Conservation (phyloP, 257 asterid genomes). For the Scutellaria barbata region DNA sequence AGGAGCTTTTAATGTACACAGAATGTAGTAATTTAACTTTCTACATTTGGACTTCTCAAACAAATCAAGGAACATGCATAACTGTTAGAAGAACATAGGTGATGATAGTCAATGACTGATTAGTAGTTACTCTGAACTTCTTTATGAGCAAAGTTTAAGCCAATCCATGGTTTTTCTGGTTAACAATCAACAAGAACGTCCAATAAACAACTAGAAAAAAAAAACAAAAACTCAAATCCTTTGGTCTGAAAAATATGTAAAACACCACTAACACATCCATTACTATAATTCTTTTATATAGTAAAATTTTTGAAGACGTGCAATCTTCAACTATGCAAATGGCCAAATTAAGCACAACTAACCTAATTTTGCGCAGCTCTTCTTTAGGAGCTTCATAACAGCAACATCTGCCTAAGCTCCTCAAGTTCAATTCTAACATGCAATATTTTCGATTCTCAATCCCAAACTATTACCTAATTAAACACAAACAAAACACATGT, state of each 20-base stretch:
- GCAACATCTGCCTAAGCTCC: constrained; percentile 34
- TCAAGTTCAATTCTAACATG: constrained; percentile 23
- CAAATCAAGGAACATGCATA: background rate
- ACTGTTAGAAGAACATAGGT: background rate
- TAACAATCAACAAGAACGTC: constrained; percentile 1
- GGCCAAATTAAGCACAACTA: constrained; percentile 33
- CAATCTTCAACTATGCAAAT: constrained; percentile 14
- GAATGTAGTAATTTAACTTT: background rate
- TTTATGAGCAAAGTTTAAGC: constrained; percentile 1
- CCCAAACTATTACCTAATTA: constrained; percentile 17
- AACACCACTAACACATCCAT: constrained; percentile 6
- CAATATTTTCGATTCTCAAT: constrained; percentile 27
- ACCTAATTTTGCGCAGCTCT: constrained; percentile 81
- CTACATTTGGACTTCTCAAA: too few species aligned
- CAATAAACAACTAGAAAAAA: constrained; percentile 25
- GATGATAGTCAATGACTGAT: constrained; percentile 9
- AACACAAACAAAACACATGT: constrained; percentile 14
- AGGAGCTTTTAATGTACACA: constrained; percentile 8
- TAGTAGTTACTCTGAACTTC: constrained; percentile 10
- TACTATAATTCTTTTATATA: background rate
- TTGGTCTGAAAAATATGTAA: constrained; percentile 1
- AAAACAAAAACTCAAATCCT: background rate
- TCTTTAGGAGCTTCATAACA: constrained; percentile 66
- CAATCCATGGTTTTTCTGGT: background rate
- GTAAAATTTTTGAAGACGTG: background rate